Evolutionary conservation across 768 basidiomycete species (phyloP).

Genomic region (Terana coerulea): DNA sequence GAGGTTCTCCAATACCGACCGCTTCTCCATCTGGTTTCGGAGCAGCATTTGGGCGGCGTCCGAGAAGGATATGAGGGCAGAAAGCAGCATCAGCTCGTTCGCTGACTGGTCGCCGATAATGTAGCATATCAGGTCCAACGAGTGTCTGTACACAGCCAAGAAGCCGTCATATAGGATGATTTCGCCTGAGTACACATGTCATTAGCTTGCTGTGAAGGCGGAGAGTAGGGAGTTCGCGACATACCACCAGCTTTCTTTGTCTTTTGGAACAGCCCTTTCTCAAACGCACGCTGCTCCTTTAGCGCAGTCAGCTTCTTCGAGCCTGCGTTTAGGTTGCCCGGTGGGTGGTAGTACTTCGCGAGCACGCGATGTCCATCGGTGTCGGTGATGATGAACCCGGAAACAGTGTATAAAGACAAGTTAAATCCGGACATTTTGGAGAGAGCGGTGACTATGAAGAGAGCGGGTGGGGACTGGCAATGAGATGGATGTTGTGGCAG

Average conservation of each 20-base stretch:
- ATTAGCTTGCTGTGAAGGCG: not conserved
- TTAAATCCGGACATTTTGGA: slow-evolving; percentile 43
- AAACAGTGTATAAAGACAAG: slow-evolving; percentile 82
- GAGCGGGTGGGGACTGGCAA: too few species aligned
- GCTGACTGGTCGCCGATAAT: slow-evolving; percentile 82
- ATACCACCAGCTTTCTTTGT: slow-evolving; percentile 91
- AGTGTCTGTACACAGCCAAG: slow-evolving; percentile 91
- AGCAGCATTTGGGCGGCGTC: slow-evolving; percentile 86
- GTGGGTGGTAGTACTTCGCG: slow-evolving; percentile 92
- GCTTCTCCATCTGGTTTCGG: slow-evolving; percentile 91
- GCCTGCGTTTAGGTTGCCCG: slow-evolving; percentile 55
- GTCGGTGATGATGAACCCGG: slow-evolving; percentile 89
- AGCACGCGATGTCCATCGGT: slow-evolving; percentile 93
- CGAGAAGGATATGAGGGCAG: slow-evolving; percentile 77
- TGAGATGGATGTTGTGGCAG: too few species aligned
- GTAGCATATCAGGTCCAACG: slow-evolving; percentile 94
- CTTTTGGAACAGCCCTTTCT: slow-evolving; percentile 94
- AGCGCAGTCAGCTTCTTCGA: slow-evolving; percentile 57
- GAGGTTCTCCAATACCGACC: slow-evolving; percentile 89
- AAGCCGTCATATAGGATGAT: slow-evolving; percentile 89
- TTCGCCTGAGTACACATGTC: slow-evolving; percentile 58
- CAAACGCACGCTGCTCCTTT: slow-evolving; percentile 94
- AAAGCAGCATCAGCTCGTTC: slow-evolving; percentile 94
- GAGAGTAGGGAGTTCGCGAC: not conserved
- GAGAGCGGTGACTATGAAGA: too few species aligned